Evolutionary conservation across 164 flowering plant species (phyloP).

Genomic region (Santalum album): DNA sequence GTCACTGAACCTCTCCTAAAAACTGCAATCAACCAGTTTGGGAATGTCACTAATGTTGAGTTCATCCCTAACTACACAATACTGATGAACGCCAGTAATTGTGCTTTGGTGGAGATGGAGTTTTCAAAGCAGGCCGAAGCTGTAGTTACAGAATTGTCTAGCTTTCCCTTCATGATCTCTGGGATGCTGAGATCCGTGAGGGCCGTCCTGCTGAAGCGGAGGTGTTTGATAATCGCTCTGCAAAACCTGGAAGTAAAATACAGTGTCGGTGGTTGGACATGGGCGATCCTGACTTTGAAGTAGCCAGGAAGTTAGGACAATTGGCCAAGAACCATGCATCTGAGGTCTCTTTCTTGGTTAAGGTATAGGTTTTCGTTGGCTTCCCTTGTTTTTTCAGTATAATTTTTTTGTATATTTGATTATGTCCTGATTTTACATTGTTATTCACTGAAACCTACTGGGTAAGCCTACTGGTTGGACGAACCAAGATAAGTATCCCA

Average conservation of each 20-base stretch:
- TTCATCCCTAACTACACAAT: conserved; percentile 54
- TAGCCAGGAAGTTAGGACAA: conserved; percentile 40
- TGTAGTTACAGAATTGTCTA: conserved; percentile 16
- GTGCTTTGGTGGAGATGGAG: conserved; percentile 79
- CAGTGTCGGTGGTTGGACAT: conserved; percentile 48
- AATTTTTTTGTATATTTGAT: not conserved
- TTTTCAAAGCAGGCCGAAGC: conserved; percentile 27
- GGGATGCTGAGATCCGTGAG: conserved; percentile 92
- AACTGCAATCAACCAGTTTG: conserved; percentile 69
- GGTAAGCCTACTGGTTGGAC: too few relatives aligned
- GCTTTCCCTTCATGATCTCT: conserved; percentile 58
- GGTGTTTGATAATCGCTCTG: conserved; percentile 68
- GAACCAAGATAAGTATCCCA: too few relatives aligned
- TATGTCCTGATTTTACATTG: not conserved
- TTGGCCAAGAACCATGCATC: conserved; percentile 34
- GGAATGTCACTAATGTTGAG: conserved; percentile 35
- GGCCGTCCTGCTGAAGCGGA: conserved; percentile 40
- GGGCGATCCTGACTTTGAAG: conserved; percentile 51
- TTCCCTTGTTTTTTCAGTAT: not conserved
- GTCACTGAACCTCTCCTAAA: conserved; percentile 45
- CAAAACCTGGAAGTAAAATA: conserved; percentile 42
- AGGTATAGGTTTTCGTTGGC: conserved; percentile 26
- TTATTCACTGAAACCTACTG: too few relatives aligned
- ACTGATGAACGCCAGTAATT: conserved; percentile 18
- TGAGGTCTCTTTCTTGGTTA: conserved; percentile 37